Evolutionary conservation across 2,329 filamentous ascomycete species (phyloP).

Genomic region (Capronia epimyces): DNA sequence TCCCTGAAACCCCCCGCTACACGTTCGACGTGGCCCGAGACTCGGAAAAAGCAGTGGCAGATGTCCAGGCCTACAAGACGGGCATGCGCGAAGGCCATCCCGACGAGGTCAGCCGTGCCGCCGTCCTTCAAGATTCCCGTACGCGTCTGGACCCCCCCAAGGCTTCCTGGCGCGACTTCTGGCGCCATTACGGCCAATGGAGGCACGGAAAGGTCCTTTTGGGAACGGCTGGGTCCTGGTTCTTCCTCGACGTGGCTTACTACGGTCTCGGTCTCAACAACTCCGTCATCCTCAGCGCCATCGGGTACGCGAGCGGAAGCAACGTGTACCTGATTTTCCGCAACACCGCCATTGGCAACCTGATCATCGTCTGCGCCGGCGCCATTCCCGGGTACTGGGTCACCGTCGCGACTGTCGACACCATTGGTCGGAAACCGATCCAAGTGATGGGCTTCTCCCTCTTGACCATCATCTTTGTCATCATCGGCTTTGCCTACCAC

Average conservation of each 20-base stretch:
- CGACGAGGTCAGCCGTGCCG: slow-evolving; percentile 62
- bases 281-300: slow-evolving; percentile 62
- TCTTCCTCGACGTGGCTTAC: slow-evolving; percentile 62
- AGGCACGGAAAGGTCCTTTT: slow-evolving; percentile 67
- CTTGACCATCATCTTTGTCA: slow-evolving; percentile 56
- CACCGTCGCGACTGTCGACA: slow-evolving; percentile 68
- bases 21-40: slow-evolving; percentile 77
- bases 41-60: slow-evolving; percentile 65
- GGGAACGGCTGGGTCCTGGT: slow-evolving; percentile 81
- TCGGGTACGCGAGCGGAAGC: slow-evolving; percentile 62
- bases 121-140: slow-evolving; percentile 51
- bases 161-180: slow-evolving; percentile 68
- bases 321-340: slow-evolving; percentile 65
- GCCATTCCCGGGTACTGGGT: slow-evolving; percentile 80
- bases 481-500: slow-evolving; percentile 58
- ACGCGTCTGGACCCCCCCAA: slow-evolving; percentile 59
- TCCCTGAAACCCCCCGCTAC: slow-evolving; percentile 82
- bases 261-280: slow-evolving; percentile 72
- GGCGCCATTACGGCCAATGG: slow-evolving; percentile 62
- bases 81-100: slow-evolving; percentile 59
- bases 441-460: slow-evolving; percentile 58
- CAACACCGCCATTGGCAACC: slow-evolving; percentile 71
- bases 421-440: slow-evolving; percentile 69
- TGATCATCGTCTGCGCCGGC: slow-evolving; percentile 72
- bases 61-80: slow-evolving; percentile 67